A percentile compares a stretch with the other conserved stretches of the same genome.
Evolutionary conservation across 371 early-diverging fungal genomes (phyloP).

Genomic region (Mucor mucedo): DNA sequence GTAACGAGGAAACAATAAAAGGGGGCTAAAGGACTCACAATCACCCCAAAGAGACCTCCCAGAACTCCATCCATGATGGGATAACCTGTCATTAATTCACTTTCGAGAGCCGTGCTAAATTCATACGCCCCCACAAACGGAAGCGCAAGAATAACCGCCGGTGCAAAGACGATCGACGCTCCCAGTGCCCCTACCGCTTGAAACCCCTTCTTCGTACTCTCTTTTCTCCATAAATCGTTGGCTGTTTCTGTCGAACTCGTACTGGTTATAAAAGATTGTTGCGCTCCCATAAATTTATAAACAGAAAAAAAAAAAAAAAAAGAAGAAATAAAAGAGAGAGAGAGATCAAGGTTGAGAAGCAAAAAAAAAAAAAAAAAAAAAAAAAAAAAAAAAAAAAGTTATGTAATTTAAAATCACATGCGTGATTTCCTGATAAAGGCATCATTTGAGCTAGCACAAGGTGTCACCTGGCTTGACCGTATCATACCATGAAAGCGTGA

Average conservation of each 20-base stretch:
- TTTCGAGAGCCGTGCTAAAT: conserved; percentile 26
- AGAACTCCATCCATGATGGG: conserved; percentile 23
- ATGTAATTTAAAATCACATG: not conserved
- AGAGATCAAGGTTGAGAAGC: not conserved
- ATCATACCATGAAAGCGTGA: too few relatives aligned
- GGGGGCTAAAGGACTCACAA: conserved; percentile 36
- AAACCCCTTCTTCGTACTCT: conserved; percentile 27
- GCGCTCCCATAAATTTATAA: conserved; percentile 2
- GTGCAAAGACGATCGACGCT: conserved; percentile 22
- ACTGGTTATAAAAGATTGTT: not conserved
- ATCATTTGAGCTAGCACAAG: not conserved
- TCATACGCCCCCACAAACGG: conserved; percentile 43
- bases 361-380: conserved; percentile 2
- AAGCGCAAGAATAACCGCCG: conserved; percentile 34
- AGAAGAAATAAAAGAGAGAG: too few relatives aligned
- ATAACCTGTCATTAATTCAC: conserved; percentile 29
- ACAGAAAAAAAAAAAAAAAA: conserved; percentile 7
- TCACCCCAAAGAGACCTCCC: conserved; percentile 35
- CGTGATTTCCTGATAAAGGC: not conserved
- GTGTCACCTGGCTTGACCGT: too few relatives aligned
- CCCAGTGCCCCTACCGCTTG: conserved; percentile 27
- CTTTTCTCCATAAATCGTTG: conserved; percentile 26
- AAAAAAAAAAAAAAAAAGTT: not conserved
- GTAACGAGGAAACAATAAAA: conserved; percentile 30
- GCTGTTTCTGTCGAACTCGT: conserved; percentile 22